Percentiles rank a stretch among this genome's conserved stretches.
Conservation (phyloP, 257 asterid species). For the Parsonsia alboflavescens region DNA sequence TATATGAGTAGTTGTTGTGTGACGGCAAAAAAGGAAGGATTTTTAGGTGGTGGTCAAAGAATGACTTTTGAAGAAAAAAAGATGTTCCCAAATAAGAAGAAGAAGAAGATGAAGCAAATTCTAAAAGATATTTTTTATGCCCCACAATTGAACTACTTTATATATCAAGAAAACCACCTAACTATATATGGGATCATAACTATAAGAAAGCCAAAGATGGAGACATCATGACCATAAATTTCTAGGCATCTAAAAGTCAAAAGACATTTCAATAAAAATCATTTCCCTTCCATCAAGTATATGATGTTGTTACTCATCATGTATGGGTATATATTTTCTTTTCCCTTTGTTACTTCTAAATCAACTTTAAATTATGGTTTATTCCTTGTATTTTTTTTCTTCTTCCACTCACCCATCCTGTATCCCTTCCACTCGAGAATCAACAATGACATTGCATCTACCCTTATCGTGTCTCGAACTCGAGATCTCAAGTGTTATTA, state of each 20-base stretch:
- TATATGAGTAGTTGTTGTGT: conserved; percentile 31
- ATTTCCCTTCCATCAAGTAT: conserved; percentile 8
- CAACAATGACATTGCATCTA: no score
- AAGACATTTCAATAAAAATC: conserved; percentile 15
- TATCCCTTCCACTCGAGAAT: no score
- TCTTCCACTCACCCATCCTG: background rate
- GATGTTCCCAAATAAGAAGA: background rate
- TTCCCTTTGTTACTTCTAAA: background rate
- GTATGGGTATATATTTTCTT: background rate
- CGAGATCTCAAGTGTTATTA: no score
- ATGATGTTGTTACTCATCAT: background rate
- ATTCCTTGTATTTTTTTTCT: background rate
- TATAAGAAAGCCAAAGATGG: background rate
- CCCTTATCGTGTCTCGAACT: no score
- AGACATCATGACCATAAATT: conserved; percentile 14
- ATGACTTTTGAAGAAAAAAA: conserved; percentile 15
- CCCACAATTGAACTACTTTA: conserved; percentile 12
- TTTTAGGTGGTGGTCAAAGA: conserved; percentile 19
- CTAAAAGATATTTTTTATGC: background rate
- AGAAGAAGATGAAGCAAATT: background rate
- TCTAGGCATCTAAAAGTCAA: conserved; percentile 18
- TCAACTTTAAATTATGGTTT: background rate
- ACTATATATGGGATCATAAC: conserved; percentile 2
- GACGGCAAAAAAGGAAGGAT: conserved; percentile 26
- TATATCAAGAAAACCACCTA: conserved; percentile 15